Evolutionary conservation across 1,139 yeast species (phyloP), one percentile per base, ranked within the genome.

Genomic region (Candida sanyaensis): DNA sequence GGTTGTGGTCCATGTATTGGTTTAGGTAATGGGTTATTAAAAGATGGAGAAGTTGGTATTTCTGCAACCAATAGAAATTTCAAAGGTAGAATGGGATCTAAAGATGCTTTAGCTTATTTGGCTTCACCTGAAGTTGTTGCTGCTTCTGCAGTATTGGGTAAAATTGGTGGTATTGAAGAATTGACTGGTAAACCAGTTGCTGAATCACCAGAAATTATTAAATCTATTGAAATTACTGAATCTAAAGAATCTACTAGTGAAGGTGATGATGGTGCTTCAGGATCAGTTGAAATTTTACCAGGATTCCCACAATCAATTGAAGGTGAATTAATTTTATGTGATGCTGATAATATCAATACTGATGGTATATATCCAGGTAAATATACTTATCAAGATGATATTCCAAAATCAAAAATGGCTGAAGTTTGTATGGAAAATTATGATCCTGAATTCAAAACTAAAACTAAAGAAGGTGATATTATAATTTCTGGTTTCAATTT

Each of bases 1-100:
- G 99, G 99, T 24, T 93, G 99, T 73, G 99, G 99, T 43, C 99
- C 99, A 34, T 93, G 99, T 74, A 93, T 93, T 62, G 99, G 99
- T 40, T 78, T 93, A 49, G 99, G 99, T 52, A 79, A 95, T 34
- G 99, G 99, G 45, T 75, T 93, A 54, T 77, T 93, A 59, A 84
- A 93, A 68, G 93, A 90, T 42, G 99, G 99, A 41, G 97, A 93
- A 68, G 96, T 95, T 49, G 99, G 99, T 55, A 95, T 93, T 61
- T 89, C 97, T 56, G 99, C 99, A 50, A 95, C 99, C 7, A 93
- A 93, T 75, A 84, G 99, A 74, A 93, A 93, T 69, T 93, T 93
- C 78, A 95, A 95, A 73, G 99, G 99, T 50, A 84, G 99, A 74
- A 93, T 93, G 99, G 99, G 99, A 5, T 88, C 96, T 10, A 87